A percentile compares a stretch with the other conserved stretches of the same genome.
Conservation (phyloP, 305 asterid species). For the Andrographis paniculata region DNA sequence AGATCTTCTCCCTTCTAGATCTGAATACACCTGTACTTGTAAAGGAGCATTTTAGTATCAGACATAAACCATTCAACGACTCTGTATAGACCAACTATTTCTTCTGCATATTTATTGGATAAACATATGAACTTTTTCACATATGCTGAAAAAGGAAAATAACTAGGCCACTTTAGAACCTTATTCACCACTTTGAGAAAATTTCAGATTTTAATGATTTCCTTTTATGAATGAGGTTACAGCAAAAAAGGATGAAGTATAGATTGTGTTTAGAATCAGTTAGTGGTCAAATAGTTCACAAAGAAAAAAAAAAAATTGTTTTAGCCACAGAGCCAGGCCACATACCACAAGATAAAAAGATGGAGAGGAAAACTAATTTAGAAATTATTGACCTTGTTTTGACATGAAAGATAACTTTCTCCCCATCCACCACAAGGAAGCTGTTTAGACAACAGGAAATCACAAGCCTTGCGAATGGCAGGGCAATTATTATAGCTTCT, state of each 20-base stretch:
- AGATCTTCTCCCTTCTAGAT: constrained; percentile 67
- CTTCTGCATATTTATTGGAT: too few species aligned
- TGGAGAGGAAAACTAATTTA: neutral
- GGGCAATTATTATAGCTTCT: constrained; percentile 51
- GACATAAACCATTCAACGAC: too few species aligned
- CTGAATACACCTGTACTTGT: constrained; percentile 60
- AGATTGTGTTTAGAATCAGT: too few species aligned
- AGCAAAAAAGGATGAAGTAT: too few species aligned
- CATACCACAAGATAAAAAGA: too few species aligned
- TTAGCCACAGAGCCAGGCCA: too few species aligned
- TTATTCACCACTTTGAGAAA: too few species aligned
- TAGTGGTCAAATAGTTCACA: neutral
- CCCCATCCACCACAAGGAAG: constrained; percentile 98
- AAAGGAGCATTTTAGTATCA: constrained; percentile 15
- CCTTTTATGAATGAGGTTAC: neutral
- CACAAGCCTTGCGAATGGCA: constrained; percentile 80
- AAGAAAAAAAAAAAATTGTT: too few species aligned
- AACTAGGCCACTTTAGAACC: too few species aligned
- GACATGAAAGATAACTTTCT: constrained; percentile 93
- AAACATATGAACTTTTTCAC: too few species aligned
- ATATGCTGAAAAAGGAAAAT: too few species aligned
- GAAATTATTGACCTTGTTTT: constrained; percentile 58
- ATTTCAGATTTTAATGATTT: neutral
- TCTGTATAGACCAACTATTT: too few species aligned
- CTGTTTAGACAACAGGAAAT: constrained; percentile 84